phyloP scores from a whole-genome alignment of 768 basidiomycete species.

The Cantharellus cinnabarinus region DNA sequence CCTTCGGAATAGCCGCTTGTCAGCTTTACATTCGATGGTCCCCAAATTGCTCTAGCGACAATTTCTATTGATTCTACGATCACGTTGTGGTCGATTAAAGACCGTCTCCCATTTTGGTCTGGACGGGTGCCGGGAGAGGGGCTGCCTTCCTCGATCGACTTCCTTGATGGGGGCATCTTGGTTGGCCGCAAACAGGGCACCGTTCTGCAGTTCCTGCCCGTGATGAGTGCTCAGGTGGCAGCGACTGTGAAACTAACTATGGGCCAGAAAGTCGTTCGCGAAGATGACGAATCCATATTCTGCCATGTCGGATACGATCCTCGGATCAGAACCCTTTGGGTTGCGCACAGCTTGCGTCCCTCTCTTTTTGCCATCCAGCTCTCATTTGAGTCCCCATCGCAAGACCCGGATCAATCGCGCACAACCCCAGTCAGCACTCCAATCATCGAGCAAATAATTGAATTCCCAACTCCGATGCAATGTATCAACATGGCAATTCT shows the following conservation, averaged over 20 bases:
- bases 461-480: conserved; percentile 65
- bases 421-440: conserved; percentile 26
- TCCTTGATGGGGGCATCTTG: conserved; percentile 71
- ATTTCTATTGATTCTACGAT: conserved; percentile 68
- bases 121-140: conserved; percentile 66
- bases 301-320: conserved; percentile 74
- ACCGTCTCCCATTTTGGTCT: conserved; percentile 53
- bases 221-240: conserved; percentile 47
- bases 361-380: conserved; percentile 68
- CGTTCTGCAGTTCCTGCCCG: conserved; percentile 62
- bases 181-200: conserved; percentile 73
- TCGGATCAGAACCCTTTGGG: conserved; percentile 69
- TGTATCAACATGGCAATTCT: conserved; percentile 81
- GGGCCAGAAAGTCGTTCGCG: conserved; percentile 17
- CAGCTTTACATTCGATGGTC: conserved; percentile 69
- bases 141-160: conserved; percentile 60
- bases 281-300: conserved; percentile 63
- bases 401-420: conserved; percentile 24
- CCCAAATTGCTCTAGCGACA: conserved; percentile 56
- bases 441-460: conserved; percentile 62
- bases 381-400: conserved; percentile 30
- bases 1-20: conserved; percentile 38
- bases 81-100: conserved; percentile 64
- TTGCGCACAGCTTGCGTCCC: conserved; percentile 68
- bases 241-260: conserved; percentile 40